phyloP scores from a whole-genome alignment of 1,139 yeast genomes.

The Candida tropicalis region DNA sequence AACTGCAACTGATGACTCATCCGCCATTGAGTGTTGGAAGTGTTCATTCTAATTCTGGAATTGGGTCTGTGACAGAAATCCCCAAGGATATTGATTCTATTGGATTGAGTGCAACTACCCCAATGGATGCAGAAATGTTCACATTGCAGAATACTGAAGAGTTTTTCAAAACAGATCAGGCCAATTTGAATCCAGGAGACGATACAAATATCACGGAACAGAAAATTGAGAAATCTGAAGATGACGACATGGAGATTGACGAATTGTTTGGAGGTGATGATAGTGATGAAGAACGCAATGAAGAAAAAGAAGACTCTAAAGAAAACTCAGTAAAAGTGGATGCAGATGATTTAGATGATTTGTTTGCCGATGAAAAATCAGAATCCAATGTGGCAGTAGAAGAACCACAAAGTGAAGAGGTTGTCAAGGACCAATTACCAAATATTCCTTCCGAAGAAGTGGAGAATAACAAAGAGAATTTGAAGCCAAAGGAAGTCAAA shows the following conservation, averaged over 20 bases:
- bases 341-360: constrained; percentile 11
- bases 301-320: constrained; percentile 8
- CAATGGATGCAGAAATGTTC: constrained; percentile 27
- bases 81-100: constrained; percentile 18
- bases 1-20: constrained; percentile 7
- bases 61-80: constrained; percentile 24
- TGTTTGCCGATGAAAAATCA: constrained; percentile 9
- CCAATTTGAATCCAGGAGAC: constrained; percentile 5
- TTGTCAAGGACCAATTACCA: background rate
- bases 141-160: constrained; percentile 24
- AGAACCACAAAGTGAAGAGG: background rate
- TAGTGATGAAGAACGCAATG: constrained; percentile 22
- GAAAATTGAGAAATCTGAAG: constrained; percentile 39
- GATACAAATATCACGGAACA: constrained; percentile 11
- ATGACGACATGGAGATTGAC: constrained; percentile 36
- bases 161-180: constrained; percentile 13
- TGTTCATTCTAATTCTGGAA: constrained; percentile 28
- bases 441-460: constrained; percentile 5
- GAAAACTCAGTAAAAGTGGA: background rate
- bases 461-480: constrained; percentile 5
- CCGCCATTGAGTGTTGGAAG: constrained; percentile 31
- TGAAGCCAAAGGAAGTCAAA: constrained; percentile 9
- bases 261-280: constrained; percentile 48
- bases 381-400: background rate
- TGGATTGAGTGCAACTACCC: constrained; percentile 20